These are phyloP conservation scores for Eucalyptus fibrosa DNA, from an alignment of 345 rosid species.

Conservation along the genomic window DNA sequence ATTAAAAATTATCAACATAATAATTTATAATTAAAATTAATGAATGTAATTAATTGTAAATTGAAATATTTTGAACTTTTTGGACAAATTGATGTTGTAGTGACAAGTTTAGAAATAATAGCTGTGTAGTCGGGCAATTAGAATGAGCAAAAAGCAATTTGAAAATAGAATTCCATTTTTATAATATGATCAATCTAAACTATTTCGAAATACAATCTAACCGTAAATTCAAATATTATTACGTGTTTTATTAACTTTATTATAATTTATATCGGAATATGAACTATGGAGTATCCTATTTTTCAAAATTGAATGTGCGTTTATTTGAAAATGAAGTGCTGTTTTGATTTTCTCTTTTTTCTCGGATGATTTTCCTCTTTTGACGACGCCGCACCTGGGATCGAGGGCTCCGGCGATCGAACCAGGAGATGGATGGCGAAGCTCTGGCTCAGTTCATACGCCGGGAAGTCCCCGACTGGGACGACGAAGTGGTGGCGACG, in stretches of 20 bases:
- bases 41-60: too few species aligned
- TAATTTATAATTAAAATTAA: too few species aligned
- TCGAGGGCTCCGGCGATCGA: neutral
- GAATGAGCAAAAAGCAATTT: neutral
- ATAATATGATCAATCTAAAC: neutral
- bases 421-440: conserved; percentile 19
- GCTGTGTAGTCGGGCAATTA: accelerated
- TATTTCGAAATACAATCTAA: too few species aligned
- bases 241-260: too few species aligned
- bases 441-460: conserved; percentile 34
- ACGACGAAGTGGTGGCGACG: conserved; percentile 51
- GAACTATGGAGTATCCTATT: neutral
- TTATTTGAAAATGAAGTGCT: neutral
- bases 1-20: too few species aligned
- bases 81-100: accelerated
- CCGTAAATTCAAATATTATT: neutral
- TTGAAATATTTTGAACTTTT: too few species aligned
- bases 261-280: neutral
- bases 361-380: neutral
- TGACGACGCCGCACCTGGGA: neutral
- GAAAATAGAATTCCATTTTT: neutral
- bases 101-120: neutral
- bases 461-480: conserved; percentile 75
- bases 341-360: neutral
- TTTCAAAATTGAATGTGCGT: neutral